Percentiles rank a stretch among this genome's conserved stretches.
Evolutionary conservation across 192 early-diverging fungal genomes (phyloP).

Genomic region (Rhizoclosmatium sp.): DNA sequence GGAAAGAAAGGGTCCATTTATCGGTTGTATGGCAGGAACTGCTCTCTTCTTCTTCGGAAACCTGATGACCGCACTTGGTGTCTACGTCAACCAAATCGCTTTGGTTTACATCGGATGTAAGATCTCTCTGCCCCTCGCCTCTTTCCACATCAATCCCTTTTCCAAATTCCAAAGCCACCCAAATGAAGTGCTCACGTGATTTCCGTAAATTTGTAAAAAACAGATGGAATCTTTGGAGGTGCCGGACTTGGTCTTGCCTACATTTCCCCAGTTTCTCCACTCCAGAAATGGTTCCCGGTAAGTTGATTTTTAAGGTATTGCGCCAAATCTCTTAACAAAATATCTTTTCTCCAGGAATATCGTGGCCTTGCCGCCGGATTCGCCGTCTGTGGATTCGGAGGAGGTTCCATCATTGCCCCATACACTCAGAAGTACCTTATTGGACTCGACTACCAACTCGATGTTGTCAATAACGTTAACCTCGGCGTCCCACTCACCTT

Average conservation of each 20-base stretch:
- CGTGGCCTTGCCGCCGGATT: constrained; percentile 78
- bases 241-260: constrained; percentile 75
- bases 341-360: constrained; percentile 42
- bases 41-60: constrained; percentile 73
- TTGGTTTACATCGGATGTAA: constrained; percentile 5
- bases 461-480: constrained; percentile 16
- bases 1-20: constrained; percentile 74
- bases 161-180: neutral
- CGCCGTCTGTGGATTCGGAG: constrained; percentile 81
- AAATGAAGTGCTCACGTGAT: neutral
- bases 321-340: neutral
- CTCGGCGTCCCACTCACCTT: constrained; percentile 70
- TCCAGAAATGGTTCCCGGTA: constrained; percentile 80
- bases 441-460: constrained; percentile 40
- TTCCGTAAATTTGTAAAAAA: neutral
- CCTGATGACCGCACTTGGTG: constrained; percentile 70
- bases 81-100: constrained; percentile 36
- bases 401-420: constrained; percentile 72
- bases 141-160: neutral
- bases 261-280: constrained; percentile 76
- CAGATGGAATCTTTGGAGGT: constrained; percentile 74
- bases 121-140: neutral
- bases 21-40: constrained; percentile 68
- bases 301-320: neutral
- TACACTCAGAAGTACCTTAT: constrained; percentile 66